A percentile compares a stretch with the other conserved stretches of the same genome.
Conservation (phyloP, 768 basidiomycete genomes). For the Agrocybe praecox region DNA sequence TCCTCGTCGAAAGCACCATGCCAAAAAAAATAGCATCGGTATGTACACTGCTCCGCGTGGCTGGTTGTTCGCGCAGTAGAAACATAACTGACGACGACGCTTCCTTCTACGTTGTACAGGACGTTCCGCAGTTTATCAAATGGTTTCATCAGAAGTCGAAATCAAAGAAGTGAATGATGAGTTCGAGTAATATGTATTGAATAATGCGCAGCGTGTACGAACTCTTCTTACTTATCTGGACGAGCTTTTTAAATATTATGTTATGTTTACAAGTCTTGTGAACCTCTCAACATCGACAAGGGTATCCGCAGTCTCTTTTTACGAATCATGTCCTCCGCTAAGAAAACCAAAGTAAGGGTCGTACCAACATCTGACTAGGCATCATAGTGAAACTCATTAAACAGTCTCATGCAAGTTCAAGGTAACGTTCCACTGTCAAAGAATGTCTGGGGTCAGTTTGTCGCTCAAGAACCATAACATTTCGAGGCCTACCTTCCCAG, state of each 20-base stretch:
- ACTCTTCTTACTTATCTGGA: background rate
- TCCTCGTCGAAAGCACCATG: conserved; percentile 63
- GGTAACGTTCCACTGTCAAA: conserved; percentile 73
- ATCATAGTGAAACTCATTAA: background rate
- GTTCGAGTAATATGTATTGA: background rate
- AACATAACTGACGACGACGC: background rate
- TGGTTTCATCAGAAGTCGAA: conserved; percentile 49
- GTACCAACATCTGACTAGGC: background rate
- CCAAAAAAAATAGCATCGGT: conserved; percentile 66
- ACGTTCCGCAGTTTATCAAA: conserved; percentile 71
- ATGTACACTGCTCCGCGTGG: conserved; percentile 14
- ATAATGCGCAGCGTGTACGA: background rate
- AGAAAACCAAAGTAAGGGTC: too few species aligned
- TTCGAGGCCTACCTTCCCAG: conserved; percentile 77
- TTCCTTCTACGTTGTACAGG: conserved; percentile 37
- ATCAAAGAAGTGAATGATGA: conserved; percentile 7
- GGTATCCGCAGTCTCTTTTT: too few species aligned
- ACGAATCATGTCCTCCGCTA: too few species aligned
- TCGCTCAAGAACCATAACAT: background rate
- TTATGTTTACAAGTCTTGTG: too few species aligned
- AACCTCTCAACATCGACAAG: too few species aligned
- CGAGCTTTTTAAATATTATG: too few species aligned
- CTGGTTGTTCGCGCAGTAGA: background rate
- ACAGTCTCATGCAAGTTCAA: conserved; percentile 64
- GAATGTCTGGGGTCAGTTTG: background rate